These are phyloP conservation scores for Withania somnifera DNA, from an alignment of 305 asterid species.

Conservation along the genomic window DNA sequence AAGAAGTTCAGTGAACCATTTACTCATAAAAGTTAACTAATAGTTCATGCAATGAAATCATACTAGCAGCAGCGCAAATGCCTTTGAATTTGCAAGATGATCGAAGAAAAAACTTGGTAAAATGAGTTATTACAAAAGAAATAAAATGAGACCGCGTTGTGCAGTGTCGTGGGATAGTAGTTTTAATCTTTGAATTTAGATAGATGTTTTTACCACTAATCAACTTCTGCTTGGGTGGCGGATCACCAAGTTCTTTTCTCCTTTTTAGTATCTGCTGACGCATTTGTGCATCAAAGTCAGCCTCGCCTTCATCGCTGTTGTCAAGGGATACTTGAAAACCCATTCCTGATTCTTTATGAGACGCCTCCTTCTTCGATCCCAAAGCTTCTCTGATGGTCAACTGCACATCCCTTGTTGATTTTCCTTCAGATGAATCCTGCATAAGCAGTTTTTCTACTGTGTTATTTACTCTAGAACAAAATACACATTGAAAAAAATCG, in stretches of 20 bases:
- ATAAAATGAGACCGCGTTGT: not conserved
- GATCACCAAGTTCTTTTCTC: conserved; percentile 60
- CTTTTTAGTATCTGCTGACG: conserved; percentile 75
- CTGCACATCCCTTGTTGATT: conserved; percentile 49
- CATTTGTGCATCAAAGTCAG: conserved; percentile 78
- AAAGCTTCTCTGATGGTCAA: conserved; percentile 75
- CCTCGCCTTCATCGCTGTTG: conserved; percentile 69
- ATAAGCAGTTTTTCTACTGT: conserved; percentile 10
- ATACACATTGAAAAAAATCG: not conserved
- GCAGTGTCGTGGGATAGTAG: not conserved
- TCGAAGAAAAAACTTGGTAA: not conserved
- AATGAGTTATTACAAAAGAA: not conserved
- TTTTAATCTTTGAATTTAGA: not conserved
- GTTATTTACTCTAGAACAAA: not conserved
- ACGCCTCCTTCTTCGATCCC: conserved; percentile 57
- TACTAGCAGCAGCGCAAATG: not conserved
- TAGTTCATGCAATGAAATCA: not conserved
- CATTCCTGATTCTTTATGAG: conserved; percentile 31
- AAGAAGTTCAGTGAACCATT: not conserved
- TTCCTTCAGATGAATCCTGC: conserved; percentile 57
- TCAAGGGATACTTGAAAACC: conserved; percentile 36
- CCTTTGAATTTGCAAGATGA: not conserved
- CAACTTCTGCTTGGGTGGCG: conserved; percentile 39
- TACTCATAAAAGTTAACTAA: not conserved
- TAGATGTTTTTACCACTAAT: conserved; percentile 36